Base-by-base conservation (phyloP, 169 alveolate genomes). In the Cryptosporidium baileyi region DNA sequence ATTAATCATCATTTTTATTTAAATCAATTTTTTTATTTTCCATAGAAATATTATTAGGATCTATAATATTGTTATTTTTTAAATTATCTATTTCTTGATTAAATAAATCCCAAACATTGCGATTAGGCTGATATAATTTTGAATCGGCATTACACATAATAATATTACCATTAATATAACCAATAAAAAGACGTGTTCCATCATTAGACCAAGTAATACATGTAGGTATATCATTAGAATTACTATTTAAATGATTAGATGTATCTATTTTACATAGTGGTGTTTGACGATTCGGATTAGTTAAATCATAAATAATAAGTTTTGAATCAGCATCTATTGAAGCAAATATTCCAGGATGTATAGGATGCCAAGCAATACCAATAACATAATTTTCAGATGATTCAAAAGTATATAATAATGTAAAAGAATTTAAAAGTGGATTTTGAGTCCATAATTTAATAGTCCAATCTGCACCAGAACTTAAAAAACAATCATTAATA, bases 301-400 rank as follows among this genome's bases (percentile, higher is more conserved):
- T 74, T 11, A 74, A 45, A 15, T 74, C 67, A 74, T 74, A 74
- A 26, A 74, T 74, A 6, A 74, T 74, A 13, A 74, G 26, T 15
- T 26, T 74, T 15, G 65, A 26, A 51, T 74, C 85, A n/a, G 85
- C 85, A 41, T 74, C 85, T 52, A 74, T 57, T 54, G 67, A 67
- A 54, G 85, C 85, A 34, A 74, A 74, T 51, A 74, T 54, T 38
- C 85, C 85, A 7, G 85, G 85, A 57, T 74, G 85, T 0, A 74
- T 51, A 15, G 85, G 85, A 74, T 74, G 85, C 85, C 85, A 74
- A 26, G 85, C 63, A 26, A 74, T 67, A 19, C 60, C 85, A 38
- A 74, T 74, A 1, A 74, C 85, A n/a, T 74, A 74, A 34, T 74
- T 74, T 51, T 74, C 85, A 36, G 74, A 54, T 3, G 85, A 51